phyloP scores from a whole-genome alignment of 768 basidiomycete genomes.

The Mycena pura region DNA sequence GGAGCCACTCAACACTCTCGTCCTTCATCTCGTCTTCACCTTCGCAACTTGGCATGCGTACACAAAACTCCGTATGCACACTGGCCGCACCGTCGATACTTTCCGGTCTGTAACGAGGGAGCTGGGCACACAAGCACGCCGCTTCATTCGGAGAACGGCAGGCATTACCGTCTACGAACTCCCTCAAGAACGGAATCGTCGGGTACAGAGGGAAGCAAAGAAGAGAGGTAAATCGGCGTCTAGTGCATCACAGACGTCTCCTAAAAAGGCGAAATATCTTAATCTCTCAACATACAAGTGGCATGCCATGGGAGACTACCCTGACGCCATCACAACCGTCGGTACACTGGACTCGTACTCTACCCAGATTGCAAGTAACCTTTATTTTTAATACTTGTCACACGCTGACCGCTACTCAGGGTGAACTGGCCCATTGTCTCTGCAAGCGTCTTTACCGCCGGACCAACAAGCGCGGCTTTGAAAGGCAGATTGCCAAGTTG shows the following conservation, averaged over 20 bases:
- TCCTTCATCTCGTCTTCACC: constrained; percentile 20
- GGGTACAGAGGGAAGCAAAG: background rate
- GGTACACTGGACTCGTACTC: constrained; percentile 35
- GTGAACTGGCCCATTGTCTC: constrained; percentile 38
- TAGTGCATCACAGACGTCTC: background rate
- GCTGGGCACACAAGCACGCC: background rate
- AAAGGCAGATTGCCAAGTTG: background rate
- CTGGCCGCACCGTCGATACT: constrained; percentile 5
- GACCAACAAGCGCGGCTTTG: no score
- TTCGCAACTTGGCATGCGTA: constrained; percentile 32
- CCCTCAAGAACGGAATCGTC: constrained; percentile 21
- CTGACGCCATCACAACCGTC: background rate
- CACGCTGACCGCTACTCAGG: constrained; percentile 21
- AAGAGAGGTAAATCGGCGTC: background rate
- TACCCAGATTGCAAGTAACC: constrained; percentile 28
- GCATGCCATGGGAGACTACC: no score
- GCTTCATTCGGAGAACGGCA: constrained; percentile 21
- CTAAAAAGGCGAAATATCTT: constrained; percentile 4
- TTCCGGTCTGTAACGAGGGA: constrained; percentile 15
- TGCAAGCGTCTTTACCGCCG: background rate
- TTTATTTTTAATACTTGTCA: background rate
- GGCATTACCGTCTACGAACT: constrained; percentile 25
- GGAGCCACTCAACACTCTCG: constrained; percentile 16
- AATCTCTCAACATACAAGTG: constrained; percentile 29
- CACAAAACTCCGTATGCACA: constrained; percentile 27